A percentile compares a stretch with the other conserved stretches of the same genome.
phyloP scores from a whole-genome alignment of 345 rosid genomes.

The Clausena lansium region DNA sequence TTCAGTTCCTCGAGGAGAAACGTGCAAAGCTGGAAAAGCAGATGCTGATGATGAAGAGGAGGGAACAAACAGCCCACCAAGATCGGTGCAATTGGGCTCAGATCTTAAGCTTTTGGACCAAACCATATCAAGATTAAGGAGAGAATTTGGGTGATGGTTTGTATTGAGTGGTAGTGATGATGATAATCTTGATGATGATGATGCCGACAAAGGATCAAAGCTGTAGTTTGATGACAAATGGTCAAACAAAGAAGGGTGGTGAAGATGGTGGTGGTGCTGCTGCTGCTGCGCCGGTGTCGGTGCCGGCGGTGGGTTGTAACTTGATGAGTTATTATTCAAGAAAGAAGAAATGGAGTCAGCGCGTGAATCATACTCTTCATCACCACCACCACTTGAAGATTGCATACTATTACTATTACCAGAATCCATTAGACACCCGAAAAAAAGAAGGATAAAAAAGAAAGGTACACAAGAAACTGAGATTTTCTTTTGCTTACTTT shows the following conservation, averaged over 20 bases:
- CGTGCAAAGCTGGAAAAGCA: constrained; percentile 32
- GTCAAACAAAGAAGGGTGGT: constrained; percentile 43
- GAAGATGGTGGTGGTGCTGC: constrained; percentile 36
- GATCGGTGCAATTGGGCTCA: constrained; percentile 48
- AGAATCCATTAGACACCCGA: constrained; percentile 54
- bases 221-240: constrained; percentile 53
- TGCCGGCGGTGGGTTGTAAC: constrained; percentile 32
- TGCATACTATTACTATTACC: constrained; percentile 79
- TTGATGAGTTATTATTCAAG: constrained; percentile 28
- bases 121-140: constrained; percentile 49
- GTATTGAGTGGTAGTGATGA: constrained; percentile 11
- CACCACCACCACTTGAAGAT: constrained; percentile 68
- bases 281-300: constrained; percentile 32
- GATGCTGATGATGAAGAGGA: constrained; percentile 34
- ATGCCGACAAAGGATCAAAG: constrained; percentile 44
- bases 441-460: not conserved
- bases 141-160: constrained; percentile 27
- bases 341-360: constrained; percentile 56
- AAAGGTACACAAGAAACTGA: constrained; percentile 9
- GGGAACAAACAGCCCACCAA: constrained; percentile 42
- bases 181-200: constrained; percentile 24
- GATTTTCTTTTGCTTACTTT: not conserved
- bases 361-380: constrained; percentile 80
- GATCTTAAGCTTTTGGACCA: constrained; percentile 56
- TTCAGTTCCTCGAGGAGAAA: constrained; percentile 19